Evolutionary conservation across 2,329 filamentous ascomycete genomes (phyloP).

Genomic region (Paracamarosporium sp.): DNA sequence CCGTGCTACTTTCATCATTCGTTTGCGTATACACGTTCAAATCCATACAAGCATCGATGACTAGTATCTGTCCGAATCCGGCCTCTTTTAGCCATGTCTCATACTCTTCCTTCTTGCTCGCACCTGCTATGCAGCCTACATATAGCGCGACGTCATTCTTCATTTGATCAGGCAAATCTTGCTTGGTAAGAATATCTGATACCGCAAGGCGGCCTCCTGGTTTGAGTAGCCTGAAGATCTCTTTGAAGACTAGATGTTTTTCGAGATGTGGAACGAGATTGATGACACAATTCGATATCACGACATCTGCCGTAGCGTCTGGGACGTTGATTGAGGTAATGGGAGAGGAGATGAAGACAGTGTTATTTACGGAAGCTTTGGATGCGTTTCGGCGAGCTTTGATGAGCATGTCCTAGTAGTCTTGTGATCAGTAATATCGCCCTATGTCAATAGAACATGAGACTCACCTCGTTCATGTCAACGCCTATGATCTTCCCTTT

Average conservation of each 20-base stretch:
- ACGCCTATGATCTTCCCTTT: slow-evolving; percentile 61
- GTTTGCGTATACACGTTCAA: slow-evolving; percentile 21
- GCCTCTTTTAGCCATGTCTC: slow-evolving; percentile 57
- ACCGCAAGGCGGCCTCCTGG: slow-evolving; percentile 65
- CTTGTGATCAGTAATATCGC: background rate
- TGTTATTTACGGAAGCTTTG: slow-evolving; percentile 51
- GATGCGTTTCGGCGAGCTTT: slow-evolving; percentile 56
- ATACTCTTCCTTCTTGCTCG: slow-evolving; percentile 61
- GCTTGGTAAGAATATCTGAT: slow-evolving; percentile 64
- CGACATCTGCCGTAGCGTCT: slow-evolving; percentile 56
- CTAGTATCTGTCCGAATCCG: slow-evolving; percentile 41
- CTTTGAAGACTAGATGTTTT: slow-evolving; percentile 54
- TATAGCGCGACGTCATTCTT: slow-evolving; percentile 60
- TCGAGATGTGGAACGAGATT: slow-evolving; percentile 32
- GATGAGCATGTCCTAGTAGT: slow-evolving; percentile 60
- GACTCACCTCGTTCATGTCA: slow-evolving; percentile 64
- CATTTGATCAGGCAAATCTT: slow-evolving; percentile 57
- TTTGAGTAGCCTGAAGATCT: slow-evolving; percentile 65
- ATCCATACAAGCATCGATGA: slow-evolving; percentile 21
- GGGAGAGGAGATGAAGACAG: slow-evolving; percentile 57
- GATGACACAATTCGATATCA: slow-evolving; percentile 66
- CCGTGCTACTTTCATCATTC: background rate
- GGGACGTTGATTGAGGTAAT: slow-evolving; percentile 61
- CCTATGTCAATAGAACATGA: background rate
- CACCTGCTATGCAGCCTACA: slow-evolving; percentile 67